phyloP scores from a whole-genome alignment of 176 grass and related monocot species.

The Miscanthus lutarioriparius region DNA sequence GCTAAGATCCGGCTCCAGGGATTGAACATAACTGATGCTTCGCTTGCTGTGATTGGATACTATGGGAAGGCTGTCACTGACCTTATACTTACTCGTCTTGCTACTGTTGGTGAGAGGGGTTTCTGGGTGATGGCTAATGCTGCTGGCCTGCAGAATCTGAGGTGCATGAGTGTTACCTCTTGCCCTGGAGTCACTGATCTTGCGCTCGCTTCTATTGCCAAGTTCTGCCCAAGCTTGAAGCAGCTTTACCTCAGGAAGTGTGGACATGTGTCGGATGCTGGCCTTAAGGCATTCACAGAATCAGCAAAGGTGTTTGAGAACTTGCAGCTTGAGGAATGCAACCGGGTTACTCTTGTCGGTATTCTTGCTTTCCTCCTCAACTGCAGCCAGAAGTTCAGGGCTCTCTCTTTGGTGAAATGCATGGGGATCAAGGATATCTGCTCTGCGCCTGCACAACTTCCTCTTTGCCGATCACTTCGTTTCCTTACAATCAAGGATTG shows the following conservation, averaged over 20 bases:
- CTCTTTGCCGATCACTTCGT: slow-evolving; percentile 63
- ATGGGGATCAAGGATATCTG: slow-evolving; percentile 70
- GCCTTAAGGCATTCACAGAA: slow-evolving; percentile 60
- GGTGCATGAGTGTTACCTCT: slow-evolving; percentile 63
- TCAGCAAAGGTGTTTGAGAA: slow-evolving; percentile 60
- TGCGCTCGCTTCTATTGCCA: slow-evolving; percentile 68
- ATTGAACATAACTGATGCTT: slow-evolving; percentile 79
- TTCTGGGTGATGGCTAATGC: slow-evolving; percentile 99
- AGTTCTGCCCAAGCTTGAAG: slow-evolving; percentile 77
- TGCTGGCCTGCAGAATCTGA: slow-evolving; percentile 79
- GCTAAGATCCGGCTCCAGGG: slow-evolving; percentile 75
- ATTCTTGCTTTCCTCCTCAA: slow-evolving; percentile 66
- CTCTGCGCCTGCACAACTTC: slow-evolving; percentile 55
- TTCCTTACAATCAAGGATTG: slow-evolving; percentile 81
- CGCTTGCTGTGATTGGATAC: slow-evolving; percentile 79
- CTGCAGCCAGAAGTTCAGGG: slow-evolving; percentile 62
- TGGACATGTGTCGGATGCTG: slow-evolving; percentile 67
- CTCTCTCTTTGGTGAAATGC: slow-evolving; percentile 88
- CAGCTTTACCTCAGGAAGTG: slow-evolving; percentile 65
- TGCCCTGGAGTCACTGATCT: slow-evolving; percentile 86
- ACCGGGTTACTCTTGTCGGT: slow-evolving; percentile 67
- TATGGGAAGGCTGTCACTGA: slow-evolving; percentile 81
- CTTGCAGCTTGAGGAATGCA: slow-evolving; percentile 83
- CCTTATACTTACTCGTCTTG: slow-evolving; percentile 58
- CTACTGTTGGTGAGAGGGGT: slow-evolving; percentile 70